A percentile compares a stretch with the other conserved stretches of the same genome.
phyloP scores from a whole-genome alignment of 257 asterid species.

The Paulownia fortunei region DNA sequence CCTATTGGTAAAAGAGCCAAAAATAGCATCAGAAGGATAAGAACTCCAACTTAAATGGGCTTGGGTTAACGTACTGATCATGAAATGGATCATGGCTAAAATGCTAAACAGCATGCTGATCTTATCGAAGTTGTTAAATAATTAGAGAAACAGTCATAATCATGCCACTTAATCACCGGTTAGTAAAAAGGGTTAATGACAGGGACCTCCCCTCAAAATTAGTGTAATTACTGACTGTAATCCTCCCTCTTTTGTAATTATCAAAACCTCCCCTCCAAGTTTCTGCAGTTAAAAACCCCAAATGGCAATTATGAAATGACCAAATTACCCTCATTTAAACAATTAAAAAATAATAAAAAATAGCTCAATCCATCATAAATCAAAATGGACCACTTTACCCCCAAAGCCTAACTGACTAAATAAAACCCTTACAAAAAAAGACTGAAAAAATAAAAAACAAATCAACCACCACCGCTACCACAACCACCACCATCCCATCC shows the following conservation, averaged over 20 bases:
- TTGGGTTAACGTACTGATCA: not conserved
- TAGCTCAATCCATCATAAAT: no score
- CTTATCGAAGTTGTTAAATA: not conserved
- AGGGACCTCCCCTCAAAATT: not conserved
- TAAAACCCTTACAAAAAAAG: no score
- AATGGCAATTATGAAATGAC: not conserved
- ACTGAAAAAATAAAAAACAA: not conserved
- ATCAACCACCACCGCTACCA: not conserved
- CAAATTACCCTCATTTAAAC: no score
- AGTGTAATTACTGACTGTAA: not conserved
- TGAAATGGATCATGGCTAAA: not conserved
- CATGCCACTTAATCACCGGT: not conserved
- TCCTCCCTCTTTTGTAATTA: not conserved
- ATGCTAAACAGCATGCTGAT: not conserved
- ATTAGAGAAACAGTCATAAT: no score
- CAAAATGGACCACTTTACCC: no score
- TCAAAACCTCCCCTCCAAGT: not conserved
- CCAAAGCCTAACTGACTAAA: no score
- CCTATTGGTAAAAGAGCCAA: slow-evolving; percentile 40
- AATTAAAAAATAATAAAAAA: no score
- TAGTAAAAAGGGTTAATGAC: not conserved
- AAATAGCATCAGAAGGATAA: not conserved
- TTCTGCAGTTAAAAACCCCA: not conserved
- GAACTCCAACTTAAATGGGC: not conserved
- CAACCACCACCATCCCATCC: not conserved